phyloP scores from a whole-genome alignment of 2,329 filamentous ascomycete species.

The Aureobasidium sp. region DNA sequence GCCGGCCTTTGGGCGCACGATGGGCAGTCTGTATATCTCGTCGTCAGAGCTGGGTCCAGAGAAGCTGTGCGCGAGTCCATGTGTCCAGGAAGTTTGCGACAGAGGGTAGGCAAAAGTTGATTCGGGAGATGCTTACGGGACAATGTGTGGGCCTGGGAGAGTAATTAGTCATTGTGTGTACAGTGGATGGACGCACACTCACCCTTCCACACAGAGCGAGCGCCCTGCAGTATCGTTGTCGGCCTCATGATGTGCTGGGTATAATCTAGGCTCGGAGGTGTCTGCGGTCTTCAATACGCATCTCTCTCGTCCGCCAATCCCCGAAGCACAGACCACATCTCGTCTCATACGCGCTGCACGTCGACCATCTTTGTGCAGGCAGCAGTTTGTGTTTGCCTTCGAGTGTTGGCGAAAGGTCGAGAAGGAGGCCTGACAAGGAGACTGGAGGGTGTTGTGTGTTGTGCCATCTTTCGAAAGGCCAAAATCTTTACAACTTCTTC shows the following conservation, averaged over 20 bases:
- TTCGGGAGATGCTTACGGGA: conserved; percentile 50
- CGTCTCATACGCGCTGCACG: conserved; percentile 4
- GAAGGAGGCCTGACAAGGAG: background rate
- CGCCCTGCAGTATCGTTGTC: conserved; percentile 49
- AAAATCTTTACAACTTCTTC: background rate
- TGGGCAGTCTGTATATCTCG: conserved; percentile 48
- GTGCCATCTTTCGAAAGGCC: background rate
- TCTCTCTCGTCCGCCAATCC: background rate
- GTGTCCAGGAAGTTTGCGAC: conserved; percentile 10
- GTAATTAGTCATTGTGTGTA: background rate
- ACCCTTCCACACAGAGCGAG: conserved; percentile 89
- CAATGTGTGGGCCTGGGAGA: conserved; percentile 57
- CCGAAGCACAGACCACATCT: conserved; percentile 10
- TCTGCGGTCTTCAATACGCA: background rate
- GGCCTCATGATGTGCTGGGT: conserved; percentile 17
- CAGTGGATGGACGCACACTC: conserved; percentile 20
- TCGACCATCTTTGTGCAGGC: conserved; percentile 10
- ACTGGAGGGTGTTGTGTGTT: background rate
- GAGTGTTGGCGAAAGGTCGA: background rate
- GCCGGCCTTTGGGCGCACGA: conserved; percentile 53
- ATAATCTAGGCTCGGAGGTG: conserved; percentile 8
- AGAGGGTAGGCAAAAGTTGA: conserved; percentile 2
- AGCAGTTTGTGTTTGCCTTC: conserved; percentile 11
- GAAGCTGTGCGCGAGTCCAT: background rate
- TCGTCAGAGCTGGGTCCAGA: background rate